Evolutionary conservation across 139 green algal species (phyloP), one percentile per base, ranked within the genome.

Genomic region (Coccomyxa sp.): DNA sequence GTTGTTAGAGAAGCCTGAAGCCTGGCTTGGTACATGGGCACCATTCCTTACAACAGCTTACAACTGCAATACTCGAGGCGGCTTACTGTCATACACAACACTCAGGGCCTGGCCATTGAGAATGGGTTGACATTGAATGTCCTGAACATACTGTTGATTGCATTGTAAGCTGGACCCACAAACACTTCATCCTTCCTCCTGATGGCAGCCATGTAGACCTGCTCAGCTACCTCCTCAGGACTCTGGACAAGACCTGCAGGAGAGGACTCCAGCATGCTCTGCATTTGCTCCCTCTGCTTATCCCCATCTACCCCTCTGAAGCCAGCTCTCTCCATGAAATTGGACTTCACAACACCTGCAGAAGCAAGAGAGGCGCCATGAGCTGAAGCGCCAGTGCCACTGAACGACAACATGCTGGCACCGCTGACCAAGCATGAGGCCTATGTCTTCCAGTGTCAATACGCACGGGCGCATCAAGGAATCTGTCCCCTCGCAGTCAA

Each of bases 341-440:
- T 87, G 81, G 44, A 79, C 44, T 81, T 80, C 12, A 90, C 82
- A 40, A 90, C 37, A 40, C 85, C 85, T 80, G 82, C n/a, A 10
- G n/a, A n/a, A n/a, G n/a, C n/a, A n/a, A n/a, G n/a, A n/a, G n/a
- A n/a, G n/a, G n/a, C n/a, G n/a, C n/a, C n/a, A n/a, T n/a, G n/a
- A n/a, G n/a, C n/a, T n/a, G n/a, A n/a, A n/a, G n/a, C n/a, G n/a
- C n/a, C n/a, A n/a, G n/a, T n/a, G n/a, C n/a, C n/a, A n/a, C n/a
- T n/a, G n/a, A n/a, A n/a, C n/a, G n/a, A n/a, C n/a, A n/a, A n/a
- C n/a, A n/a, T n/a, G n/a, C n/a, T n/a, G n/a, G n/a, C n/a, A n/a
- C n/a, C n/a, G n/a, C n/a, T n/a, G n/a, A n/a, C n/a, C n/a, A n/a
- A n/a, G n/a, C n/a, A n/a, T n/a, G n/a, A n/a, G n/a, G n/a, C n/a